Evolutionary conservation across 2,329 filamentous ascomycete genomes (phyloP).

Genomic region (Arthrobotrys megalospora): DNA sequence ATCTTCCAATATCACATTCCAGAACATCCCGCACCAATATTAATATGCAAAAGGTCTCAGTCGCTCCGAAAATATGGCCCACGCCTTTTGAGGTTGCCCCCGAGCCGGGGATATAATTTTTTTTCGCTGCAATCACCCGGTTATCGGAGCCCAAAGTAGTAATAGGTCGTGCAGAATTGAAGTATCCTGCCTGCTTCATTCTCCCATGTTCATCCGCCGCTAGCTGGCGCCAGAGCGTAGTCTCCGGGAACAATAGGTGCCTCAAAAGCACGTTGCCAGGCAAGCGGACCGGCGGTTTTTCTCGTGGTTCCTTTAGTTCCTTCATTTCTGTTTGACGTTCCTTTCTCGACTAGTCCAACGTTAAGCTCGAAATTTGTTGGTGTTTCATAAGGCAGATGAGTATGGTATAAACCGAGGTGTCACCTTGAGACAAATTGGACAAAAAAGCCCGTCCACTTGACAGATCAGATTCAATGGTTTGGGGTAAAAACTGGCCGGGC

Average conservation of each 20-base stretch:
- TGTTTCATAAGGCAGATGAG: slow-evolving; percentile 61
- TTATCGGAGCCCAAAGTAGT: slow-evolving; percentile 51
- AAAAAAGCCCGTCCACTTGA: slow-evolving; percentile 15
- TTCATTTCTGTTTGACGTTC: slow-evolving; percentile 28
- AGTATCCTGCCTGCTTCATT: slow-evolving; percentile 13
- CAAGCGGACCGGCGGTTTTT: slow-evolving; percentile 26
- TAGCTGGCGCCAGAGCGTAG: slow-evolving; percentile 33
- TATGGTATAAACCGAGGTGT: slow-evolving; percentile 45
- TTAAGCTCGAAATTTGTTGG: slow-evolving; percentile 15
- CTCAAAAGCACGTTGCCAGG: slow-evolving; percentile 1
- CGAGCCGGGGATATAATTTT: slow-evolving; percentile 32
- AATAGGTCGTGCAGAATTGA: slow-evolving; percentile 53
- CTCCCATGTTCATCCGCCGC: slow-evolving; percentile 34
- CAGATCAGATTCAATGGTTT: slow-evolving; percentile 32
- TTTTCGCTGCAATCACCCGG: slow-evolving; percentile 44
- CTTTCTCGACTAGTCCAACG: slow-evolving; percentile 29
- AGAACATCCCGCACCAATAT: slow-evolving; percentile 34
- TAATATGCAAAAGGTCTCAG: slow-evolving; percentile 25
- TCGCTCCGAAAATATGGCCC: slow-evolving; percentile 18
- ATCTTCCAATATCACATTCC: slow-evolving; percentile 44
- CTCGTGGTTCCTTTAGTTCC: background rate
- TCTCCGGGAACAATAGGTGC: slow-evolving; percentile 41
- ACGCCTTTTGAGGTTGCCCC: slow-evolving; percentile 9
- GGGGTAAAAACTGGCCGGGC: slow-evolving; percentile 38
- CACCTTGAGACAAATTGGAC: slow-evolving; percentile 49